Evolutionary conservation across 2,329 filamentous ascomycete genomes (phyloP).

Genomic region (Alternaria arborescens): DNA sequence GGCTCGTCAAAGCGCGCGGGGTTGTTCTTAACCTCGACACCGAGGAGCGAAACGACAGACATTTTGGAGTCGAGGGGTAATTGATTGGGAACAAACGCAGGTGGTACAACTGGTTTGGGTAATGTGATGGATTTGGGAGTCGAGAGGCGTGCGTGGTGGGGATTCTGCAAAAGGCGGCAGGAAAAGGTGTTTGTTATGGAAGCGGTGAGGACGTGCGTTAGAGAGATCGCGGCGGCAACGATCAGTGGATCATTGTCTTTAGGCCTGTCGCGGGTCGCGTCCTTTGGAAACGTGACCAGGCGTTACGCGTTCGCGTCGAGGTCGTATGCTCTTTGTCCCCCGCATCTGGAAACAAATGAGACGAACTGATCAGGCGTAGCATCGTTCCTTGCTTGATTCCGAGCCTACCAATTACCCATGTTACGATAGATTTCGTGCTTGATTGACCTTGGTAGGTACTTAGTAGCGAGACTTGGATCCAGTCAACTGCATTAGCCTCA

Average conservation of each 20-base stretch:
- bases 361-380: background rate
- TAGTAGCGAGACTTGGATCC: constrained; percentile 9
- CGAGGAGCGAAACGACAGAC: constrained; percentile 96
- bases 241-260: constrained; percentile 17
- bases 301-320: constrained; percentile 27
- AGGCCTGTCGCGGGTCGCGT: constrained; percentile 20
- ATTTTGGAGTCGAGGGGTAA: constrained; percentile 62
- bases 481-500: constrained; percentile 14
- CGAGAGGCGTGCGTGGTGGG: constrained; percentile 11
- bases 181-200: constrained; percentile 32
- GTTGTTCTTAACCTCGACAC: constrained; percentile 97
- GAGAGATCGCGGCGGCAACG: constrained; percentile 31
- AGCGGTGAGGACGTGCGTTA: constrained; percentile 35
- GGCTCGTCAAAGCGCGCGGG: constrained; percentile 91
- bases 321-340: background rate
- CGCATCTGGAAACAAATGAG: background rate
- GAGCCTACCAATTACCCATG: background rate
- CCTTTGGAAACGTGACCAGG: constrained; percentile 24
- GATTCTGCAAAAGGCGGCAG: constrained; percentile 13
- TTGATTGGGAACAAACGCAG: constrained; percentile 5
- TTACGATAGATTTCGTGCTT: background rate
- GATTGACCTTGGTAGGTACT: background rate
- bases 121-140: constrained; percentile 4
- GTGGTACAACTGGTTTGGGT: background rate
- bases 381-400: background rate